Percentiles rank a stretch among this genome's conserved stretches.
phyloP scores from a whole-genome alignment of 495 filamentous ascomycete genomes.

The Hyaloscypha finlandica region DNA sequence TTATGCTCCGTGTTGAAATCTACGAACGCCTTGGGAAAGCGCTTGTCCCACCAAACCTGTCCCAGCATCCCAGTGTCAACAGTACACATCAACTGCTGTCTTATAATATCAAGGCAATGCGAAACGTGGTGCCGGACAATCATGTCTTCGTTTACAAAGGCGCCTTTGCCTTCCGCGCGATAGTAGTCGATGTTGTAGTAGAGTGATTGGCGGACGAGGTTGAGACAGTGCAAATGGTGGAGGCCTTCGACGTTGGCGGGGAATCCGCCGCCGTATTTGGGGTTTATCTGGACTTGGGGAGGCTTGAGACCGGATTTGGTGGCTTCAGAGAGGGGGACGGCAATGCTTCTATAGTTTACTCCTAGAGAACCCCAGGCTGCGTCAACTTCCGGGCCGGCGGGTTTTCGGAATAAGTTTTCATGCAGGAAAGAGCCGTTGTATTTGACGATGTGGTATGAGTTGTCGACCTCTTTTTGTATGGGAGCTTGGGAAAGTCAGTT shows the following conservation, averaged over 20 bases:
- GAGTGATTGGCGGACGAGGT: slow-evolving; percentile 55
- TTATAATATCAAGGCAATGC: slow-evolving; percentile 56
- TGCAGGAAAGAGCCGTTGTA: slow-evolving; percentile 58
- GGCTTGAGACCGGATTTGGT: slow-evolving; percentile 40
- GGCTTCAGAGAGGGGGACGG: slow-evolving; percentile 37
- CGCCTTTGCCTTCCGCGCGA: slow-evolving; percentile 41
- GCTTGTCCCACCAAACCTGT: slow-evolving; percentile 49
- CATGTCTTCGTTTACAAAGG: slow-evolving; percentile 50
- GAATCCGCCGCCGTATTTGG: slow-evolving; percentile 55
- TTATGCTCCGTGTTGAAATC: slow-evolving; percentile 57
- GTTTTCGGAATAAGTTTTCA: slow-evolving; percentile 51
- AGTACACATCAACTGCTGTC: slow-evolving; percentile 59
- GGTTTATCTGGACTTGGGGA: slow-evolving; percentile 49
- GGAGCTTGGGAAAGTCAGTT: slow-evolving; percentile 5
- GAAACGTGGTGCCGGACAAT: slow-evolving; percentile 51
- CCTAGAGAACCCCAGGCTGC: slow-evolving; percentile 57
- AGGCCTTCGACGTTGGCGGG: slow-evolving; percentile 56
- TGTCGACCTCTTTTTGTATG: slow-evolving; percentile 2
- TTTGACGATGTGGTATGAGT: slow-evolving; percentile 25
- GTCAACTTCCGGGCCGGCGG: slow-evolving; percentile 53
- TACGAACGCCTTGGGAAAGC: slow-evolving; percentile 45
- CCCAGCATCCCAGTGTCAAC: slow-evolving; percentile 53
- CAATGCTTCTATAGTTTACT: slow-evolving; percentile 18
- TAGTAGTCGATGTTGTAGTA: slow-evolving; percentile 62
- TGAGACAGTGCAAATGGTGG: slow-evolving; percentile 61